phyloP scores from a whole-genome alignment of 208 protist species.

The Crithidia acanthocephali region DNA sequence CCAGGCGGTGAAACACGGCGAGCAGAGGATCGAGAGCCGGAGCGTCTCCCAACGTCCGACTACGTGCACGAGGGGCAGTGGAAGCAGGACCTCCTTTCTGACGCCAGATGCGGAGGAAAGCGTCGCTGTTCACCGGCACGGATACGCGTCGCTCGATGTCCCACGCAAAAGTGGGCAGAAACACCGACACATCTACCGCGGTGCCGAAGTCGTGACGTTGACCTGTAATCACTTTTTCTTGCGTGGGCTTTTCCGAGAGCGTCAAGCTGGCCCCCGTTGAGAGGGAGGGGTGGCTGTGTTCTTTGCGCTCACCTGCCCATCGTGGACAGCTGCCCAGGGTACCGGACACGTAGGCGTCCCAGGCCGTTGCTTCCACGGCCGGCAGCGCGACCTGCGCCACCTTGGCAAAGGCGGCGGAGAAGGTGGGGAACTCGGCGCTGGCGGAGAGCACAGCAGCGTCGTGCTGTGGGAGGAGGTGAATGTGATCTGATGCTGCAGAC shows the following conservation, averaged over 20 bases:
- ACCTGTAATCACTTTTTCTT: too few relatives aligned
- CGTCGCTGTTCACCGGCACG: not conserved
- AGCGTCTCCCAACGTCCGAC: too few relatives aligned
- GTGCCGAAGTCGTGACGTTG: too few relatives aligned
- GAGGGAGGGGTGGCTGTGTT: not conserved
- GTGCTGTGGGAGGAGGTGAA: conserved; percentile 19
- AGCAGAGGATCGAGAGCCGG: not conserved
- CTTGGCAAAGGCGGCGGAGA: conserved; percentile 38
- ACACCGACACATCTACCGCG: conserved; percentile 23
- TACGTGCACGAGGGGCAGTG: too few relatives aligned
- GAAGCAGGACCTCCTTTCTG: too few relatives aligned
- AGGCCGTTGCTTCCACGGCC: conserved; percentile 16
- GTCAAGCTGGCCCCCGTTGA: too few relatives aligned
- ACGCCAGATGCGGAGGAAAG: not conserved
- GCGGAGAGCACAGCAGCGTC: conserved; percentile 46
- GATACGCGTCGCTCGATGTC: conserved; percentile 9
- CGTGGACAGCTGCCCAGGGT: not conserved
- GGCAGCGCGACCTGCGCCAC: conserved; percentile 26
- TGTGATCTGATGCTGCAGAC: conserved; percentile 17
- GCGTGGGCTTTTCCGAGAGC: too few relatives aligned
- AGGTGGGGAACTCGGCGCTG: conserved; percentile 45
- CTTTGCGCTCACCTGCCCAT: too few relatives aligned
- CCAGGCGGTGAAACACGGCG: conserved; percentile 12
- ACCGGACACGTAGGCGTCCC: conserved; percentile 8
- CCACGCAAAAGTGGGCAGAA: conserved; percentile 30